Conservation (phyloP, 495 filamentous ascomycete species). For the Rostrohypoxylon terebratum region DNA sequence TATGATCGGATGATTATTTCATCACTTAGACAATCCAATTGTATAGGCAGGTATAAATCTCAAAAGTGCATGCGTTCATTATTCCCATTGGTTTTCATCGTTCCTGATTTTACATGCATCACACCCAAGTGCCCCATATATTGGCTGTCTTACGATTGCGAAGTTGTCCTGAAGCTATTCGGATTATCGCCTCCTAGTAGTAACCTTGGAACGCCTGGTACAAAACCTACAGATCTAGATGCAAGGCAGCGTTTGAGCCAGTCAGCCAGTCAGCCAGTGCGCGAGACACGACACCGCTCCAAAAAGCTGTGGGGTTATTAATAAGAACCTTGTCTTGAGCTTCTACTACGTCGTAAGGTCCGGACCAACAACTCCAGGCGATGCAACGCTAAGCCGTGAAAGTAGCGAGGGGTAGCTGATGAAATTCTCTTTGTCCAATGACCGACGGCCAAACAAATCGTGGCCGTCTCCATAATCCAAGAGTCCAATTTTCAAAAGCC, state of each 20-base stretch:
- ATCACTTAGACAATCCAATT: conserved; percentile 21
- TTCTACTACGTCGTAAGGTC: too few species aligned
- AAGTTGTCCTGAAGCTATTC: conserved; percentile 19
- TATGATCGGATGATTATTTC: conserved; percentile 39
- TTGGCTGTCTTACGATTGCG: conserved; percentile 12
- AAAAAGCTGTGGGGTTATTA: conserved; percentile 37
- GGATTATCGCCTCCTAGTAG: background rate
- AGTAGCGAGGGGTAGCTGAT: conserved; percentile 27
- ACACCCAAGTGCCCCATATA: background rate
- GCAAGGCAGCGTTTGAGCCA: conserved; percentile 1
- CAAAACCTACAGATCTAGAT: conserved; percentile 10
- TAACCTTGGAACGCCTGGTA: too few species aligned
- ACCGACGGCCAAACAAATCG: background rate
- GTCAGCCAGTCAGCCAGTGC: conserved; percentile 10
- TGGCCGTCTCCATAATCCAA: conserved; percentile 12
- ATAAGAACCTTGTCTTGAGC: conserved; percentile 28
- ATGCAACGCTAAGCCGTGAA: conserved; percentile 39
- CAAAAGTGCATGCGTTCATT: background rate
- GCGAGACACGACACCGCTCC: conserved; percentile 11
- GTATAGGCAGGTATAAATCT: conserved; percentile 2
- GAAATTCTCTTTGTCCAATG: conserved; percentile 22
- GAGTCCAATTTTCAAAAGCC: conserved; percentile 14
- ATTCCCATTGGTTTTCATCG: background rate
- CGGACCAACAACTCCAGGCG: conserved; percentile 44
- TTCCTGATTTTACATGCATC: background rate